Percentiles rank a stretch among this genome's conserved stretches.
These are phyloP conservation scores for Fusarium sublunatum DNA, from an alignment of 2,329 filamentous ascomycete genomes.

Conservation along the genomic window DNA sequence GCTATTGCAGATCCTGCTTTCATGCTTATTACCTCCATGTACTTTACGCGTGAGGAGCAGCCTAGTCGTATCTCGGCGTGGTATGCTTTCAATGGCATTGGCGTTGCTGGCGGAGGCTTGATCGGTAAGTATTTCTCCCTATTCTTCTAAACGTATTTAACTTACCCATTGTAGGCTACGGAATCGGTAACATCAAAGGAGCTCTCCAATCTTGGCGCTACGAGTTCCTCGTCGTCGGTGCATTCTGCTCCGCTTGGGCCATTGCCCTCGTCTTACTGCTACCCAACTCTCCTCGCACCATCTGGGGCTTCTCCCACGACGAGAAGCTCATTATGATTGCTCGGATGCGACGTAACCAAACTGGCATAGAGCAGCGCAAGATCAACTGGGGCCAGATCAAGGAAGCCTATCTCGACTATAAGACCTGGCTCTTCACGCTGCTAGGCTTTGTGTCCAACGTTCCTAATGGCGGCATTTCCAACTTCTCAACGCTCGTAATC, in stretches of 20 bases:
- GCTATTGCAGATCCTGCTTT: slow-evolving; percentile 62
- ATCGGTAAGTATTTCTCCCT: too few relatives aligned
- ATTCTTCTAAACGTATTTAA: too few relatives aligned
- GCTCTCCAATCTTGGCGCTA: slow-evolving; percentile 72
- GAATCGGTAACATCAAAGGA: slow-evolving; percentile 69
- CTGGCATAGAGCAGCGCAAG: slow-evolving; percentile 67
- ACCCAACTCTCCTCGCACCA: slow-evolving; percentile 67
- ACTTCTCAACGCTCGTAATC: slow-evolving; percentile 71
- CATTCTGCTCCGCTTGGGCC: slow-evolving; percentile 69
- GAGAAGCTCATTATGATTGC: slow-evolving; percentile 67
- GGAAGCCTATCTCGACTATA: slow-evolving; percentile 68
- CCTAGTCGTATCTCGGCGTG: slow-evolving; percentile 69
- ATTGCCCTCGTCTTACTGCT: slow-evolving; percentile 67
- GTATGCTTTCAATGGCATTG: slow-evolving; percentile 69
- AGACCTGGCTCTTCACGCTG: slow-evolving; percentile 68
- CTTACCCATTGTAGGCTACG: slow-evolving; percentile 62
- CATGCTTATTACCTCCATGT: slow-evolving; percentile 74
- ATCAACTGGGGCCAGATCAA: slow-evolving; percentile 65
- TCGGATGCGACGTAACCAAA: slow-evolving; percentile 67
- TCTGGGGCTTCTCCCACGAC: slow-evolving; percentile 60
- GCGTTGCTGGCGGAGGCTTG: slow-evolving; percentile 67
- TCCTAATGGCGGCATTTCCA: slow-evolving; percentile 69
- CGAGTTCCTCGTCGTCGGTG: slow-evolving; percentile 73
- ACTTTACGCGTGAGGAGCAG: slow-evolving; percentile 71
- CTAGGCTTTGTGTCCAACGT: slow-evolving; percentile 65